phyloP scores from a whole-genome alignment of 1,284 basidiomycete species.

The Ganoderma leucocontextum region DNA sequence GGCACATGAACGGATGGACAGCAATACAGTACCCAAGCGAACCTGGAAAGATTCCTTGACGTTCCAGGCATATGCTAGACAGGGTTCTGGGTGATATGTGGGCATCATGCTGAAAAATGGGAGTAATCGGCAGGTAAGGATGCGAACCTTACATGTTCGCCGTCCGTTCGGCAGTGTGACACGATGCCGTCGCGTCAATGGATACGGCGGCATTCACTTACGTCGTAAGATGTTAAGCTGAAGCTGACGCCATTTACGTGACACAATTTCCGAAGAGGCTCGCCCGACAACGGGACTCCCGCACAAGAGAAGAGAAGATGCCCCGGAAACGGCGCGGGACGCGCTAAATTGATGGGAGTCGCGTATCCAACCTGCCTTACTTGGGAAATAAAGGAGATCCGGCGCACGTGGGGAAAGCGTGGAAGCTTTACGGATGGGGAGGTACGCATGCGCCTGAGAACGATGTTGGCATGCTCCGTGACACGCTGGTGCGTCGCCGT shows the following conservation, averaged over 20 bases:
- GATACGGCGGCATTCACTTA: neutral
- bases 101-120: neutral
- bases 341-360: neutral
- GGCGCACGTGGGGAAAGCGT: neutral
- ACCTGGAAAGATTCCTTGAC: neutral
- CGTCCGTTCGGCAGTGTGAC: neutral
- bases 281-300: neutral
- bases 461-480: conserved; percentile 4
- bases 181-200: neutral
- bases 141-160: neutral
- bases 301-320: conserved; percentile 2
- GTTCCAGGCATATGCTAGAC: neutral
- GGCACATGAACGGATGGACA: conserved; percentile 10
- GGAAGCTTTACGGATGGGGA: neutral
- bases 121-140: neutral
- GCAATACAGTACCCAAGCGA: neutral
- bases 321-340: conserved; percentile 5
- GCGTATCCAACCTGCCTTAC: neutral
- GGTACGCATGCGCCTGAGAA: neutral
- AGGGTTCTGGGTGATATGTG: neutral
- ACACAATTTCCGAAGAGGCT: neutral
- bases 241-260: neutral
- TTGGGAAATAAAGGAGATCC: neutral
- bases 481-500: conserved; percentile 17
- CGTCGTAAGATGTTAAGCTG: neutral